Evolutionary conservation across 23 red algal genomes (phyloP), one percentile per base, ranked within the genome.

Genomic region (Agarophyton chilense): DNA sequence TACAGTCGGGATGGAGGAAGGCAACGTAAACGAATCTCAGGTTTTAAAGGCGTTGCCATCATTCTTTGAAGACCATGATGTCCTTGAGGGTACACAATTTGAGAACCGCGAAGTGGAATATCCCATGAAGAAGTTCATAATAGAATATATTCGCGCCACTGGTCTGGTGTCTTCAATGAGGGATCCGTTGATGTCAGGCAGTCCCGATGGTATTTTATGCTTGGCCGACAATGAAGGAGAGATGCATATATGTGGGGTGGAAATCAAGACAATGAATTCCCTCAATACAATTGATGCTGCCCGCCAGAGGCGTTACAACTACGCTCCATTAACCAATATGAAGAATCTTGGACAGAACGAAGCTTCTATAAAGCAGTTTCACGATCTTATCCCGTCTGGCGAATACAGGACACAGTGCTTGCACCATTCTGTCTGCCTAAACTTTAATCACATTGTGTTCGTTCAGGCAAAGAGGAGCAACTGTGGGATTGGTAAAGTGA

Each of bases 241-340:
- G 14, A 4, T 2, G 10, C 9, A 36, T 33, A 31, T 56, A 18
- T 39, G 33, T 18, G 76, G 36, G 6, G 58, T 67, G 12, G 58
- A 84, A 24, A 51, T 84, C 43, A 84, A 67, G n/a, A 84, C 57
- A 19, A 84, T 84, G 57, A 70, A 35, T 5, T 29, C 80, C 19
- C 18, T 84, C 8, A 68, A 19, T 2, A 84, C 10, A 14, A 32
- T 84, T 2, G 21, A 57, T 9, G 42, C 2, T 4, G 33, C 80
- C 17, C 13, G 16, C 2, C 26, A 84, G 26, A 3, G 28, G 49
- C 14, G 11, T 7, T 18, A 53, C 26, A 24, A 84, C 3, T 70
- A 49, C 0, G 34, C 29, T 0, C 39, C 58, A 28, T 14, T 84
- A 33, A n/a, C 22, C 42, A 2, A 25, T 7, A 21, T 68, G 1